Evolutionary conservation across 768 basidiomycete genomes (phyloP), one percentile per base, ranked within the genome.

Genomic region (Filobasidium wieringae): DNA sequence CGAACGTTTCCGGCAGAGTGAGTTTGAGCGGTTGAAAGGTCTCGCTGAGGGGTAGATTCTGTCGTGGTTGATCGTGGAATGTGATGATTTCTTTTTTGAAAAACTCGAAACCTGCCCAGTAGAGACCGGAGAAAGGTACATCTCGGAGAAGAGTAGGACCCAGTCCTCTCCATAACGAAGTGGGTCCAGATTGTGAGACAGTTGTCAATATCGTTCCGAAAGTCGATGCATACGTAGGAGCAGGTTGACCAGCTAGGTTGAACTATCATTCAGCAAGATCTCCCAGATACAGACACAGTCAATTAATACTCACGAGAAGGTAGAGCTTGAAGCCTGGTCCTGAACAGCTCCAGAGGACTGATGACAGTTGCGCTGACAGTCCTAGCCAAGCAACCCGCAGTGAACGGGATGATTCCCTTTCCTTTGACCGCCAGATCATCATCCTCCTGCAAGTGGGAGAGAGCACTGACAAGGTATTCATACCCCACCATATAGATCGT

Each of bases 401-500:
- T 66, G 17, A 99, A 80, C 1, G 95, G 92, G 77, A 41, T 83
- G 47, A 34, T 9, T 4, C 27, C 26, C 31, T 19, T 19, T 45
- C 24, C n/a, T 19, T 6, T 34, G 19, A 11, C 9, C 17, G 37
- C 4, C 26, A 29, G 27, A 26, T 37, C 36, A 22, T 43, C 9
- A 7, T 27, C 17, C 8, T 7, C 54, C 11, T 31, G 19, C 33
- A 32, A 4, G 22, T 39, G 34, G 47, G 34, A 0, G 60, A 53
- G 15, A 70, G 62, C 27, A 3, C 24, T 6, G 17, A 26, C 43
- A 14, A 96, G 81, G 71, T 88, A 82, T 74, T 96, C 92, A 71
- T 97, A 97, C 22, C 88, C 88, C 59, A 97, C 79, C 82, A 99
- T 99, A 74, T 99, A 97, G 29, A 83, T 79, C 49, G 91, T 88